Conservation (phyloP, 148 eudicot species). For the Rhododendron vialii region DNA sequence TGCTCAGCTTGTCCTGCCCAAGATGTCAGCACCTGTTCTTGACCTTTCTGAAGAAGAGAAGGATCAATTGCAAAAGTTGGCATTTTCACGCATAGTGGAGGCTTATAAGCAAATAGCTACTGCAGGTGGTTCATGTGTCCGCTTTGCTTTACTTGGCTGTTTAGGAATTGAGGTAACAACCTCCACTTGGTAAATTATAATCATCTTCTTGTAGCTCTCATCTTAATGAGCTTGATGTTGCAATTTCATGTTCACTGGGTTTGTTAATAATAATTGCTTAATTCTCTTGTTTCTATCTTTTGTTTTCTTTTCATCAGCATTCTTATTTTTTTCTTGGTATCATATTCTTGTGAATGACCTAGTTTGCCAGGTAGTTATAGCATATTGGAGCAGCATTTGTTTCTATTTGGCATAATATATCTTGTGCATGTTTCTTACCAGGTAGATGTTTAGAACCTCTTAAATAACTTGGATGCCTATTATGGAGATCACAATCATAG, state of each 20-base stretch:
- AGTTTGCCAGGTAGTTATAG: neutral
- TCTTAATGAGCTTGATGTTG: neutral
- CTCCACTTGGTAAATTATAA: neutral
- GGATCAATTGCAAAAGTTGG: constrained; percentile 67
- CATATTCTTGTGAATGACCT: neutral
- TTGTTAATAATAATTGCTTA: neutral
- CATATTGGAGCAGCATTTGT: neutral
- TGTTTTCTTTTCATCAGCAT: neutral
- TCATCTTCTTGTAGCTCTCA: constrained; percentile 5
- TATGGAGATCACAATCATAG: neutral
- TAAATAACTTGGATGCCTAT: neutral
- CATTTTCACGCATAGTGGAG: constrained; percentile 73
- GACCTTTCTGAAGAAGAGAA: constrained; percentile 67
- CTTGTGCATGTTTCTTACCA: neutral
- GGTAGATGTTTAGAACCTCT: neutral
- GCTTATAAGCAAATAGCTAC: constrained; percentile 84
- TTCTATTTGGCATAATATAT: neutral
- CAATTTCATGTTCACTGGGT: neutral
- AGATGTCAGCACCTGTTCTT: constrained; percentile 79
- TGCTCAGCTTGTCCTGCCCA: constrained; percentile 68
- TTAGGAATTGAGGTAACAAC: constrained; percentile 77
- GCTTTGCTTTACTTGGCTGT: constrained; percentile 69
- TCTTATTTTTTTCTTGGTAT: neutral
- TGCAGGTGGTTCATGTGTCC: constrained; percentile 85
- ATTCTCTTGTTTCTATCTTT: neutral